Evolutionary conservation across 1,284 basidiomycete species (phyloP).

Genomic region (Inonotus obliquus): DNA sequence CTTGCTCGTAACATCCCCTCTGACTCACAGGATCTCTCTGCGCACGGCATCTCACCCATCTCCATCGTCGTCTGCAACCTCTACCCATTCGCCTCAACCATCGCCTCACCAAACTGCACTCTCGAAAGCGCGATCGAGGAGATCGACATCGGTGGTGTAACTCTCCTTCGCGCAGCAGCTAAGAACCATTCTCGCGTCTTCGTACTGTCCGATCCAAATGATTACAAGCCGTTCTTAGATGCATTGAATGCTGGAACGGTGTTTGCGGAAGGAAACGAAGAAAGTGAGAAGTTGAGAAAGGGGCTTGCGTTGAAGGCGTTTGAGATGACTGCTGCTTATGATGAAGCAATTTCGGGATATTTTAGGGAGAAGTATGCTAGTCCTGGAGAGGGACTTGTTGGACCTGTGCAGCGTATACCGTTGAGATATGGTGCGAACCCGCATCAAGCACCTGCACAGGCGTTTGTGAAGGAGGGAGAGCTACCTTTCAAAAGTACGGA

Average conservation of each 20-base stretch:
- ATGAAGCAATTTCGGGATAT: slow-evolving; percentile 94
- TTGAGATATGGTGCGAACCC: slow-evolving; percentile 98
- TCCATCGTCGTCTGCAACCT: slow-evolving; percentile 98
- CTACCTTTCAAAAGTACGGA: slow-evolving; percentile 88
- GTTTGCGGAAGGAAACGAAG: slow-evolving; percentile 44
- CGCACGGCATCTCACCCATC: slow-evolving; percentile 85
- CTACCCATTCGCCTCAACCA: slow-evolving; percentile 94
- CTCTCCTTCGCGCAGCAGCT: slow-evolving; percentile 94
- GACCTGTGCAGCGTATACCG: slow-evolving; percentile 77
- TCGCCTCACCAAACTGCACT: slow-evolving; percentile 84
- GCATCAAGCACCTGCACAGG: slow-evolving; percentile 98
- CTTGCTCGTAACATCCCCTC: slow-evolving; percentile 84
- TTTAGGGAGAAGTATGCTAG: slow-evolving; percentile 96
- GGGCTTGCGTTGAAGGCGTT: slow-evolving; percentile 96
- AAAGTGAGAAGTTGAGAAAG: slow-evolving; percentile 68
- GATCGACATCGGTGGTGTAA: slow-evolving; percentile 98
- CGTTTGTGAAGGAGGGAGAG: slow-evolving; percentile 85
- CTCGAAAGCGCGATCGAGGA: slow-evolving; percentile 91
- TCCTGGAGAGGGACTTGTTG: slow-evolving; percentile 64
- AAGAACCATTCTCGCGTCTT: slow-evolving; percentile 97
- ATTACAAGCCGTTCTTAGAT: slow-evolving; percentile 82
- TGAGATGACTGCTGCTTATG: slow-evolving; percentile 93
- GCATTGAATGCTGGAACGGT: slow-evolving; percentile 60
- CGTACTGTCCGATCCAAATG: slow-evolving; percentile 90
- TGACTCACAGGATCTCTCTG: slow-evolving; percentile 77